Conservation (phyloP, 2,329 filamentous ascomycete species). For the Colletotrichum sp. region DNA sequence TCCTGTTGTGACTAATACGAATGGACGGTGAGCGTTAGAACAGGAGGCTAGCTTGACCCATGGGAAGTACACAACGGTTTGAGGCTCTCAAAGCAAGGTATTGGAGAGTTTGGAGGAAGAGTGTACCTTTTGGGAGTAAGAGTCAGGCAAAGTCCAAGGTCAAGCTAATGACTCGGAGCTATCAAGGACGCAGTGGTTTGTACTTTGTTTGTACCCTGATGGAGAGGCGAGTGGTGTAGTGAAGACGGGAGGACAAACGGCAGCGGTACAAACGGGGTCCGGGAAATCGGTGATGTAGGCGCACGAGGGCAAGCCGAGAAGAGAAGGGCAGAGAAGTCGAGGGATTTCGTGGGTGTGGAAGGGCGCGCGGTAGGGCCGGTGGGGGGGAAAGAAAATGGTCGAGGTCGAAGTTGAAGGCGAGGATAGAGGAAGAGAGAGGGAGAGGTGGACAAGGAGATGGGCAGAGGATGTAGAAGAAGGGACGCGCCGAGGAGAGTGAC, state of each 20-base stretch:
- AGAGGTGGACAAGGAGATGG: constrained; percentile 2
- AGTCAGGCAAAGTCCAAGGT: constrained; percentile 22
- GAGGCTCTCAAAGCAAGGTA: constrained; percentile 1
- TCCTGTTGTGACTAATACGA: constrained; percentile 19
- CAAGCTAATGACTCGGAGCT: constrained; percentile 26
- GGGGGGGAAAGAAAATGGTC: background rate
- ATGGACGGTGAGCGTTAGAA: constrained; percentile 12
- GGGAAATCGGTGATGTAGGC: background rate
- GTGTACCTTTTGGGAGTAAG: constrained; percentile 12
- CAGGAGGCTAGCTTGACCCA: background rate
- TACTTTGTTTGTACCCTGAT: constrained; percentile 1
- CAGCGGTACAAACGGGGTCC: background rate
- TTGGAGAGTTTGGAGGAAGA: constrained; percentile 2
- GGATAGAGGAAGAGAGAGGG: background rate
- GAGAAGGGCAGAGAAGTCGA: constrained; percentile 11
- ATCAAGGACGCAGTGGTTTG: constrained; percentile 4
- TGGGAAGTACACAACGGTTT: constrained; percentile 8
- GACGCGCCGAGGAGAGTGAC: constrained; percentile 18
- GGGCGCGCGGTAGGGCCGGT: background rate
- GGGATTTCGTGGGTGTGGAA: constrained; percentile 7
- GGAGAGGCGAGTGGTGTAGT: background rate
- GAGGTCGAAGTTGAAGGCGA: constrained; percentile 1
- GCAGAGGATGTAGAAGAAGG: constrained; percentile 18
- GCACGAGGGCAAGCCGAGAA: background rate
- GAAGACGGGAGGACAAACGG: background rate